These are phyloP conservation scores for Biscogniauxia sp. DNA, from an alignment of 2,329 filamentous ascomycete genomes.

Conservation along the genomic window DNA sequence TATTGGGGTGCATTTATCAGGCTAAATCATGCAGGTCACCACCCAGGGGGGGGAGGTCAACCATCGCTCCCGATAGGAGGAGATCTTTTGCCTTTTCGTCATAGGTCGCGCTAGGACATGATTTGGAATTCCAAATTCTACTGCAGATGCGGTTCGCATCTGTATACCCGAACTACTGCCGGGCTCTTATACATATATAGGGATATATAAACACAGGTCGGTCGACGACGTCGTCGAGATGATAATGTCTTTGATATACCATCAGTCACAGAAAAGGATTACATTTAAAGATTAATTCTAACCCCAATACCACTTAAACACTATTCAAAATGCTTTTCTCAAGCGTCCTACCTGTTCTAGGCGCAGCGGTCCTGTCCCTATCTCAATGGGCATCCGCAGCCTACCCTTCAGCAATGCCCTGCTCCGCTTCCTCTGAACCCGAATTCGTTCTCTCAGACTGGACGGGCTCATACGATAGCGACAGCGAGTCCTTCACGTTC, in stretches of 20 bases:
- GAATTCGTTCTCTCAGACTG: constrained; percentile 14
- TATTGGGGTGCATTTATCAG: neutral
- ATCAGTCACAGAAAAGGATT: neutral
- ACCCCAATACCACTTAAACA: too few species aligned
- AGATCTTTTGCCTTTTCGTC: neutral
- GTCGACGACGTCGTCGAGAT: neutral
- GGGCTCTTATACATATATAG: neutral
- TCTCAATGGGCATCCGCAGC: constrained; percentile 11
- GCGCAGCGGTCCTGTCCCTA: constrained; percentile 15
- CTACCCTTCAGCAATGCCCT: constrained; percentile 10
- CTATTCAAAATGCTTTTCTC: constrained; percentile 12
- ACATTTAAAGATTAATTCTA: neutral
- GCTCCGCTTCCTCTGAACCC: constrained; percentile 2
- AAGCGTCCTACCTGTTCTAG: constrained; percentile 13
- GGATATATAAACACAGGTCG: neutral
- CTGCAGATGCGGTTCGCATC: neutral
- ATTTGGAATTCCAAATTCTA: neutral
- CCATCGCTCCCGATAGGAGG: neutral
- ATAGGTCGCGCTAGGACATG: neutral
- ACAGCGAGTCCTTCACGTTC: constrained; percentile 19
- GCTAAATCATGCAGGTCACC: neutral
- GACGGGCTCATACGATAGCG: constrained; percentile 16
- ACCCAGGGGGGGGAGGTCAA: neutral
- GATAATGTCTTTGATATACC: neutral
- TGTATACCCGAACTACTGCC: neutral